Evolutionary conservation across 768 basidiomycete species (phyloP), one percentile per base, ranked within the genome.

Genomic region (Gloeostereum incarnatum): DNA sequence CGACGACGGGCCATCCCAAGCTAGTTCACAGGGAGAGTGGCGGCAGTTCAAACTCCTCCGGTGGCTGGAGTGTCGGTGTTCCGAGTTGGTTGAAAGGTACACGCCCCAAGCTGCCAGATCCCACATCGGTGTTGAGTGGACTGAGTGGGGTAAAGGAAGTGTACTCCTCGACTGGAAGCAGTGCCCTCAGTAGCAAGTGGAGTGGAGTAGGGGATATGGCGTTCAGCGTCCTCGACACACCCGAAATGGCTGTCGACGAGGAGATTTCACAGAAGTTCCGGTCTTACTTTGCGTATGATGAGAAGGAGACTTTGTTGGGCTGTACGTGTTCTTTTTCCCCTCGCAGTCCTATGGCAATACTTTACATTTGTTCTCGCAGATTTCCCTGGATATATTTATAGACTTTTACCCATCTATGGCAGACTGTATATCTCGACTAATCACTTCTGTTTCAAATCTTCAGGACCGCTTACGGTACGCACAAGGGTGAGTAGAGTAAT

Each of bases 361-460:
- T 23, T 23, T n/a, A 10, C 26, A 24, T 18, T 44, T 31, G 33
- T 40, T 23, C 38, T 21, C 16, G 3, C 47, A 98, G 94, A 88
- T 51, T 90, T 94, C 54, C 77, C 88, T 29, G 91, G 91, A 7
- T 96, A 89, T 56, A 67, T 98, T 30, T 90, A 80, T 59, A 73
- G 94, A 40, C 68, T 94, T 18, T 57, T 99, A n/a, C 94, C 96
- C 0, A 72, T 94, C 9, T 84, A 71, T 43, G 94, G 94, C 5
- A 73, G 82, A 36, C 71, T 97, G 20, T 97, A 85, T 53, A 73
- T 98, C 44, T 94, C 94, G n/a, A 79, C 76, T 8, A 90, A 87
- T 57, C 83, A 77, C 56, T 84, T 98, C 57, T 96, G 91, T 61
- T 99, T 98, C 74, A 87, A 89, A 53, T 91, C 93, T 4, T 84